Evolutionary conservation across 371 early-diverging fungal species (phyloP), one percentile per base, ranked within the genome.

Genomic region (Dichotomocladium elegans): DNA sequence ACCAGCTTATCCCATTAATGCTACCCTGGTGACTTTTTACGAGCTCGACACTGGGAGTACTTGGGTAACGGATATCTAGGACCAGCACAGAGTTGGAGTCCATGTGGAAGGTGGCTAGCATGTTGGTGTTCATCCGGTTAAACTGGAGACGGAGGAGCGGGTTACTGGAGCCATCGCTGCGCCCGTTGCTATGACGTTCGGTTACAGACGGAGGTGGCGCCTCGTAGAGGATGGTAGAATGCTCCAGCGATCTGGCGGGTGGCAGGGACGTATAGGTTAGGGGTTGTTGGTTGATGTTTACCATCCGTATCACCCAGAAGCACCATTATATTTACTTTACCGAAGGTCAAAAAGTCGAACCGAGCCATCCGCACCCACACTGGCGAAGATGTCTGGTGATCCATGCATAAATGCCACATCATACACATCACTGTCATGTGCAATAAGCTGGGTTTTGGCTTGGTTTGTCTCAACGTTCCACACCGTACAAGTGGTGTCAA

Each of bases 401-500:
- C 86, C 85, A 29, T 84, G 72, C 22, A 88, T 83, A 70, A 94
- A 96, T 1, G 88, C 82, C 21, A 95, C 94, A 63, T 96, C 97
- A 69, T 85, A 95, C 12, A 96, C 95, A 56, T 95, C 94, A 47
- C 84, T 82, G 66, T 96, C 97, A 64, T 96, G 97, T 0, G 95
- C 95, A 71, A 96, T 96, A 42, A 96, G 77, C 63, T 95, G 95
- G 9, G 97, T 94, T 64, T 93, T 96, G 22, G 91, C 90, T 67
- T 93, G 91, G 47, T 81, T 85, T 8, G 91, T 89, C 53, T 87
- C 87, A 9, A 95, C 79, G 61, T 95, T 91, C 97, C 97, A 96
- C 4, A 95, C 89, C 0, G 96, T 94, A 66, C 97, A 96, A 14
- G 97, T 96, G 0, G 97, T 96, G 64, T 96, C 96, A 44, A 95